Evolutionary conservation across 2,329 filamentous ascomycete genomes (phyloP), one percentile per base, ranked within the genome.

Genomic region (Aspergillus sp.): DNA sequence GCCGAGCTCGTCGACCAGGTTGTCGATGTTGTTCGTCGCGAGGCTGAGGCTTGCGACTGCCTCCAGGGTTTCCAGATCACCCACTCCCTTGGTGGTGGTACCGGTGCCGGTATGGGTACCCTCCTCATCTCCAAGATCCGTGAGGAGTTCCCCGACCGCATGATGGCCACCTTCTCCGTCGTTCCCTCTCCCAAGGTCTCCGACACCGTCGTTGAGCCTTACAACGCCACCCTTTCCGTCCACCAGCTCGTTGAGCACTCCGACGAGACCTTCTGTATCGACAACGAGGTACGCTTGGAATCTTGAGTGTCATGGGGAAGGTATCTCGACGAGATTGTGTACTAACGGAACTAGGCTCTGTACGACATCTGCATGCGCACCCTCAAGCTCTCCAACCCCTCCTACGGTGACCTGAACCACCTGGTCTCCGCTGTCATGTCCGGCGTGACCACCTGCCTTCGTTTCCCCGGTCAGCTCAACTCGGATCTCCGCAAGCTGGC

Each of bases 361-460:
- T 99, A 99, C 84, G 94, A 99, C 74, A 99, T 99, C 72, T 99
- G 94, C 90, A 96, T 96, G 90, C 89, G 93, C 75, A 99, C 94
- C 59, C 87, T 99, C 64, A 99, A 99, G 90, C 90, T 99, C 74
- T 88, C 88, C 74, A 93, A 95, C 84, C 94, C 94, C 72, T 96
- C 93, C 36, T 99, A 99, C 79, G 94, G 94, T 75, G 94, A 99
- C 80, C 83, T 99, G 69, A 99, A 99, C 89, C 90, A 99, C 84
- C 87, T 99, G 65, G 94, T 99, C 73, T 99, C 94, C 59, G 93
- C 93, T 66, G 94, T 99, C 81, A 99, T 99, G 94, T 99, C 94
- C 50, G 94, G 94, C 77, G 90, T 99, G 71, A 96, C 94, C 74
- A 97, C 94, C 69, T 97, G 90, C 77, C 83, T 99, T 74, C 94